Conservation (phyloP, 148 eudicot genomes). For the Fagopyrum tataricum region DNA sequence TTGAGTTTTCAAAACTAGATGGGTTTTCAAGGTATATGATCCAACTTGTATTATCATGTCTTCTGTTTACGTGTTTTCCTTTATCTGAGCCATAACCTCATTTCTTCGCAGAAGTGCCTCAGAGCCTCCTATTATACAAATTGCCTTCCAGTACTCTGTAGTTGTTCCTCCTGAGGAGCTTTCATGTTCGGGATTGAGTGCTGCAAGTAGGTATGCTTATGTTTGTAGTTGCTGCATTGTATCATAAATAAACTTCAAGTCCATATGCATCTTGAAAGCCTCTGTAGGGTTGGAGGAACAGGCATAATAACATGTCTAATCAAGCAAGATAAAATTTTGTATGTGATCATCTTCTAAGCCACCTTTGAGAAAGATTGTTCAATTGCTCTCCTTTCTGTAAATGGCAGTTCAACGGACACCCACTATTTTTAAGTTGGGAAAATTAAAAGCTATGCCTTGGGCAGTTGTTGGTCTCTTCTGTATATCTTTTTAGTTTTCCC, state of each 20-base stretch:
- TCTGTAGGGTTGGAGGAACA: background rate
- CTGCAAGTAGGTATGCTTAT: conserved; percentile 65
- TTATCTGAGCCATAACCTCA: conserved; percentile 6
- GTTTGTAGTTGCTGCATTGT: background rate
- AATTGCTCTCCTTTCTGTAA: background rate
- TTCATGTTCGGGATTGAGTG: conserved; percentile 43
- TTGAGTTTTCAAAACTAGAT: conserved; percentile 65
- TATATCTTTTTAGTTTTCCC: background rate
- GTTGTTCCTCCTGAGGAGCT: conserved; percentile 86
- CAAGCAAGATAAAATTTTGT: background rate
- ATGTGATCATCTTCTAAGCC: background rate
- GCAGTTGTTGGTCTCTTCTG: background rate
- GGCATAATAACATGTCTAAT: background rate
- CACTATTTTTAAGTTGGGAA: background rate
- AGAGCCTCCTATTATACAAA: conserved; percentile 80
- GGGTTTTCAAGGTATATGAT: conserved; percentile 80
- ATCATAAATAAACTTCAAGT: background rate
- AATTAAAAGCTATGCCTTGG: background rate
- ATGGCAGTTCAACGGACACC: background rate
- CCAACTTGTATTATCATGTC: too few relatives aligned
- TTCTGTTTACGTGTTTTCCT: background rate
- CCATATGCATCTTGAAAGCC: background rate
- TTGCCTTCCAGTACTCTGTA: conserved; percentile 93
- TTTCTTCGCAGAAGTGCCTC: conserved; percentile 48
- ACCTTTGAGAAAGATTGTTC: background rate